Percentiles rank a stretch among this genome's conserved stretches.
These are phyloP conservation scores for Phialophora expanda DNA, from an alignment of 2,329 filamentous ascomycete species.

Conservation along the genomic window DNA sequence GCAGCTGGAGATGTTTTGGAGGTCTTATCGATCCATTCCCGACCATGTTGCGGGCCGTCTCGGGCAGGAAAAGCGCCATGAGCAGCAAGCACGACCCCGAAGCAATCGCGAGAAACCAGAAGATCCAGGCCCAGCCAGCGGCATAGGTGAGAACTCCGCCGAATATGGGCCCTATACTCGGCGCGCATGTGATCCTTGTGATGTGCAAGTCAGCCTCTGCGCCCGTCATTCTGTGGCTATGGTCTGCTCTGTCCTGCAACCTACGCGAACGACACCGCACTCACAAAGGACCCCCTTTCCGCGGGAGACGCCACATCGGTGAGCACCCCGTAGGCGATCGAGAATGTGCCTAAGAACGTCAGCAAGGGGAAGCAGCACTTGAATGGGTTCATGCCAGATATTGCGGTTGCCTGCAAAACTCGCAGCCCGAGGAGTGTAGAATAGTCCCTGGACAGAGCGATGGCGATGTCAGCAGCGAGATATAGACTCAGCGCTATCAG, in stretches of 20 bases:
- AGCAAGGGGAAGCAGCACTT: constrained; percentile 44
- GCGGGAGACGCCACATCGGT: constrained; percentile 43
- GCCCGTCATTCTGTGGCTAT: constrained; percentile 47
- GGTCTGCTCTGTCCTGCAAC: constrained; percentile 20
- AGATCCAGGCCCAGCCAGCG: constrained; percentile 58
- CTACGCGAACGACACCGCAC: constrained; percentile 38
- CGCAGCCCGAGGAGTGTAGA: constrained; percentile 46
- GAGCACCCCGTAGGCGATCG: constrained; percentile 44
- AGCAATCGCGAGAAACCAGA: constrained; percentile 60
- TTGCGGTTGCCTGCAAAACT: constrained; percentile 51
- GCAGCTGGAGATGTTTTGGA: constrained; percentile 17
- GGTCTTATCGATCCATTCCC: constrained; percentile 42
- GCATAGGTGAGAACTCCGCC: constrained; percentile 55
- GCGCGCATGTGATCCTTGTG: constrained; percentile 46
- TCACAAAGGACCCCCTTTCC: constrained; percentile 44
- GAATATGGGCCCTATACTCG: constrained; percentile 57
- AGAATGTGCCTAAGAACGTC: constrained; percentile 35
- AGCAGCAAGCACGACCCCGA: constrained; percentile 40
- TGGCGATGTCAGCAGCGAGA: constrained; percentile 49
- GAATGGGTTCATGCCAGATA: constrained; percentile 47
- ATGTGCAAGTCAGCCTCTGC: constrained; percentile 40
- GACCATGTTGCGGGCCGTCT: constrained; percentile 45
- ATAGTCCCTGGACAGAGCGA: constrained; percentile 48
- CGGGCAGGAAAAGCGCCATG: constrained; percentile 40
- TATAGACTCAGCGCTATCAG: constrained; percentile 50